Conservation (phyloP, 2,329 filamentous ascomycete genomes). For the Nannizziopsis barbatae region DNA sequence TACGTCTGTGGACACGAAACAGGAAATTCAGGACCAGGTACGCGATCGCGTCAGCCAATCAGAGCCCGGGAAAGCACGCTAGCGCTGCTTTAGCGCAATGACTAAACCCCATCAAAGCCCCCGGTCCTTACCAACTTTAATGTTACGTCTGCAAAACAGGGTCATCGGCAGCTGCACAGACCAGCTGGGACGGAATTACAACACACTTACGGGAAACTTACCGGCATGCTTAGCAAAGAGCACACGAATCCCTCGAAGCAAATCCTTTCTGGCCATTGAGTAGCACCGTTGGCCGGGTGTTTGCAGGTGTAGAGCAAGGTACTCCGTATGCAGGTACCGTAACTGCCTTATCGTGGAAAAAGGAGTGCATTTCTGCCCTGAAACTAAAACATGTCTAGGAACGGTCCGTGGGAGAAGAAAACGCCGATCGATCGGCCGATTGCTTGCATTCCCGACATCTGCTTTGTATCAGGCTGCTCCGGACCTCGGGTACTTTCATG, state of each 20-base stretch:
- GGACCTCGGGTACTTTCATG: not conserved
- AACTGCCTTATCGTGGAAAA: not conserved
- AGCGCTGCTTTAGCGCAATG: not conserved
- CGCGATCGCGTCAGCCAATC: not conserved
- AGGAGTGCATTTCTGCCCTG: too few relatives aligned
- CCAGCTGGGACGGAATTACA: not conserved
- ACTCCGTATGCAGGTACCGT: not conserved
- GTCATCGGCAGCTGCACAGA: constrained; percentile 1
- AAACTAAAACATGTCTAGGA: too few relatives aligned
- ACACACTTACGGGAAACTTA: not conserved
- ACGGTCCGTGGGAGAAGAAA: too few relatives aligned
- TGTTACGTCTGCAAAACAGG: constrained; percentile 11
- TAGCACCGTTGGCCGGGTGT: not conserved
- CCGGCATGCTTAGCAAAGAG: not conserved
- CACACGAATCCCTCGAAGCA: too few relatives aligned
- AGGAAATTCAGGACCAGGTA: constrained; percentile 10
- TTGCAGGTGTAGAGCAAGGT: not conserved
- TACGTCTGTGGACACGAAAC: constrained; percentile 8
- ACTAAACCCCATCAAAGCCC: not conserved
- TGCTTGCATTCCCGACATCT: too few relatives aligned
- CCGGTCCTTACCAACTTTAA: not conserved
- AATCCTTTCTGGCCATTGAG: not conserved
- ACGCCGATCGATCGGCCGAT: too few relatives aligned
- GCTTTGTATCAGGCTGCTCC: not conserved
- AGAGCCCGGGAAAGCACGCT: not conserved